Evolutionary conservation across 345 rosid genomes (phyloP).

Genomic region (Streptanthus diversifolius): DNA sequence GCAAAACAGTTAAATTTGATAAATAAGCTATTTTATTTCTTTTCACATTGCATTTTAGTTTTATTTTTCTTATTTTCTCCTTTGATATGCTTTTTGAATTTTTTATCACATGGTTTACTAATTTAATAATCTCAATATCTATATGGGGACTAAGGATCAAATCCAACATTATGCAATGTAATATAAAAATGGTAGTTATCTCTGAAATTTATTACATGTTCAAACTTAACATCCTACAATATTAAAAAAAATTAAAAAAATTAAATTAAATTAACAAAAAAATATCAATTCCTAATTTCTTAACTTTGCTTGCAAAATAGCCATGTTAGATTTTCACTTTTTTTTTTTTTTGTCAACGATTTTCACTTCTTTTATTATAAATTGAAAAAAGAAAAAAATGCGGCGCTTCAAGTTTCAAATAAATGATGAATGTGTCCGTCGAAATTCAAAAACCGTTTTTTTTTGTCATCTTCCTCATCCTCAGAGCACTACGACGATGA

Average conservation of each 20-base stretch:
- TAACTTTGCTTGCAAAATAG: conserved; percentile 33
- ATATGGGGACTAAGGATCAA: too few relatives aligned
- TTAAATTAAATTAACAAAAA: too few relatives aligned
- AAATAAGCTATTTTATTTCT: not conserved
- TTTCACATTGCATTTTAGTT: not conserved
- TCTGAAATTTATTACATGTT: too few relatives aligned
- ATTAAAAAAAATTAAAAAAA: too few relatives aligned
- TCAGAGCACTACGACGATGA: conserved; percentile 6
- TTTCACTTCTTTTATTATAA: not conserved
- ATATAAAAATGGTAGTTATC: too few relatives aligned
- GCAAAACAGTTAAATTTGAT: not conserved
- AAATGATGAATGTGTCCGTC: not conserved
- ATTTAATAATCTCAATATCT: too few relatives aligned
- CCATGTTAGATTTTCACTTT: conserved; percentile 2
- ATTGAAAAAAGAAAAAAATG: not conserved
- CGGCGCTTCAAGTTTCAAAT: conserved; percentile 28
- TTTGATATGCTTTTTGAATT: too few relatives aligned
- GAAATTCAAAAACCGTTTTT: conserved; percentile 6
- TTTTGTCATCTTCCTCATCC: conserved; percentile 13
- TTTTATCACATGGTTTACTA: too few relatives aligned
- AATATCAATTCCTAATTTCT: too few relatives aligned
- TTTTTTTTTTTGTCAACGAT: too few relatives aligned
- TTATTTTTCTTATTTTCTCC: not conserved
- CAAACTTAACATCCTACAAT: too few relatives aligned
- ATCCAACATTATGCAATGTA: too few relatives aligned